phyloP scores from a whole-genome alignment of 352 stramenopile genomes.

The Thalassiosira hispida region DNA sequence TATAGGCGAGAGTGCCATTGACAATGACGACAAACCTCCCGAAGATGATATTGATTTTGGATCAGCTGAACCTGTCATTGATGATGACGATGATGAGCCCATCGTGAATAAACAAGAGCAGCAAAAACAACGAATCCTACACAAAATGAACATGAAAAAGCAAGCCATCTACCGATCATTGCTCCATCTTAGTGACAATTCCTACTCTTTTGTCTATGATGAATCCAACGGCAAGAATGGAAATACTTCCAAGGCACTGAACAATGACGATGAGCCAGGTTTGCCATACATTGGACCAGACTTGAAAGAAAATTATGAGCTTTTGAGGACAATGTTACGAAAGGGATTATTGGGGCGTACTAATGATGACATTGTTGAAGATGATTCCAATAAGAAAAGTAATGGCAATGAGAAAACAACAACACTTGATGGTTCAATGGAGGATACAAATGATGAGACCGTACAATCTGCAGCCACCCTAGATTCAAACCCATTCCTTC shows the following conservation, averaged over 20 bases:
- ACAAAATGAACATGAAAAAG: conserved; percentile 43
- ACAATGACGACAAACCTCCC: neutral
- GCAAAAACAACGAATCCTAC: conserved; percentile 20
- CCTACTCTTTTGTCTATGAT: conserved; percentile 43
- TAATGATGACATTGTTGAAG: conserved; percentile 14
- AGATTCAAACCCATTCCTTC: conserved; percentile 16
- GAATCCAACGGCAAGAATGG: conserved; percentile 5
- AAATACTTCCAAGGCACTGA: conserved; percentile 11
- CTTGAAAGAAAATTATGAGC: conserved; percentile 37
- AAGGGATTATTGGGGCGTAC: conserved; percentile 38
- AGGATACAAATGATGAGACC: neutral
- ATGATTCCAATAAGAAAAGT: conserved; percentile 1
- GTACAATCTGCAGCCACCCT: neutral
- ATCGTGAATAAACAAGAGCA: conserved; percentile 1
- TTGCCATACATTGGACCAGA: conserved; percentile 46
- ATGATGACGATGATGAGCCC: neutral
- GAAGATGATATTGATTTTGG: neutral
- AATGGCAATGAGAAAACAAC: conserved; percentile 2
- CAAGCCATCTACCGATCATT: conserved; percentile 40
- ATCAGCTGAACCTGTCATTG: neutral
- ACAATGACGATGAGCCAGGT: conserved; percentile 26
- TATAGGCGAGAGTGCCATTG: neutral
- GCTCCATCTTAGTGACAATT: conserved; percentile 56
- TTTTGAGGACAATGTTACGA: conserved; percentile 24
- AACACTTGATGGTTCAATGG: neutral